Percentiles rank a stretch among this genome's conserved stretches.
phyloP scores from a whole-genome alignment of 83 land plant species.

The Picea mariana region DNA sequence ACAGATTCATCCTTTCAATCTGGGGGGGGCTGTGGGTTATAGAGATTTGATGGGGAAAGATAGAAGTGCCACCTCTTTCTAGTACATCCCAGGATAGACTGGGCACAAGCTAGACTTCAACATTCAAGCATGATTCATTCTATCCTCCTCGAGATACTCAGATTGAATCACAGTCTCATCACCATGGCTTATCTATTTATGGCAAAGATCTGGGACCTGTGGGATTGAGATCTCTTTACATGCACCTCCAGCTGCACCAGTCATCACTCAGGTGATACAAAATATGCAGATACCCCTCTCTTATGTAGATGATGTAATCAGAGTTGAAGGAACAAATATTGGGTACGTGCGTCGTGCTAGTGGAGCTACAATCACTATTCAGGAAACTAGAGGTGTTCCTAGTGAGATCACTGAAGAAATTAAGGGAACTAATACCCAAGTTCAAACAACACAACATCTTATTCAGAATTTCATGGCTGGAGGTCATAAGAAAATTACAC shows the following conservation, averaged over 20 bases:
- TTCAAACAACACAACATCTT: slow-evolving; percentile 63
- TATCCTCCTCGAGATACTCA: slow-evolving; percentile 53
- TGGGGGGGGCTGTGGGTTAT: too few species aligned
- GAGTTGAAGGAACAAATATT: slow-evolving; percentile 56
- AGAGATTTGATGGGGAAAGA: too few species aligned
- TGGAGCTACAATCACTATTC: slow-evolving; percentile 42
- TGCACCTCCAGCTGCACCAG: slow-evolving; percentile 58
- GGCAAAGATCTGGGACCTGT: slow-evolving; percentile 65
- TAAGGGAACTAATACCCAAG: slow-evolving; percentile 21
- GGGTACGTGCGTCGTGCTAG: slow-evolving; percentile 59
- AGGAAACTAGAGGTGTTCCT: too few species aligned
- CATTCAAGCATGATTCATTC: slow-evolving; percentile 25
- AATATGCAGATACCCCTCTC: slow-evolving; percentile 73
- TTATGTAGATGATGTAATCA: slow-evolving; percentile 75
- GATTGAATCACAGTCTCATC: slow-evolving; percentile 40
- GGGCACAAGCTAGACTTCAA: slow-evolving; percentile 23
- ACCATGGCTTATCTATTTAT: slow-evolving; percentile 63
- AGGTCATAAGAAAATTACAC: not conserved
- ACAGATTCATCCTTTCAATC: too few species aligned
- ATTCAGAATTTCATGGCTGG: slow-evolving; percentile 42
- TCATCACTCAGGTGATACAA: slow-evolving; percentile 71
- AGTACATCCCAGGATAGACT: slow-evolving; percentile 22
- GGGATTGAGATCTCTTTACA: slow-evolving; percentile 31
- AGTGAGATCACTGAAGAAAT: too few species aligned
- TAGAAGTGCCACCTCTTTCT: not conserved